Conservation (phyloP, 768 basidiomycete species). For the Coprinopsis marcescibilis region DNA sequence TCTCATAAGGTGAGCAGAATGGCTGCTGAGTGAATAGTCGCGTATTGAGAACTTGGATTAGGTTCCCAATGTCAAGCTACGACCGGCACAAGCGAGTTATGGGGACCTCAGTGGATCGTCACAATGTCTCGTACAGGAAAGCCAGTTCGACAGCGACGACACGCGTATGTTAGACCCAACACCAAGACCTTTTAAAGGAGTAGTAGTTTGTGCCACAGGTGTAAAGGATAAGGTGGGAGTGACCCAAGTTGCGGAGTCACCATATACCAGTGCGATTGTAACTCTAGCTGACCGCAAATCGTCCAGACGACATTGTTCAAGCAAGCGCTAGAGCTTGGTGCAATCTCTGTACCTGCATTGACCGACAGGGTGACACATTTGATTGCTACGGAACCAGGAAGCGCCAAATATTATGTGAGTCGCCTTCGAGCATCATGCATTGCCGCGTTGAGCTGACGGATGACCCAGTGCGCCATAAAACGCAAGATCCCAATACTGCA, state of each 20-base stretch:
- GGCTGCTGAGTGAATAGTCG: not conserved
- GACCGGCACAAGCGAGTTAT: conserved; percentile 47
- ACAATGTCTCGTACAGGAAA: conserved; percentile 41
- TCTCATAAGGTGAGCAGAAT: conserved; percentile 48
- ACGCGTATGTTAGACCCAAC: conserved; percentile 40
- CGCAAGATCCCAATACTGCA: conserved; percentile 73
- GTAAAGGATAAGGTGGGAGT: conserved; percentile 66
- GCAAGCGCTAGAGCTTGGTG: conserved; percentile 79
- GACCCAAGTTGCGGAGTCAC: no score
- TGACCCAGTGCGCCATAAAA: conserved; percentile 72
- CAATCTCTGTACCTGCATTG: conserved; percentile 58
- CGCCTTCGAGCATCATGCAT: not conserved
- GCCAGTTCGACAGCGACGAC: conserved; percentile 42
- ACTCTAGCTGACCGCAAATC: not conserved
- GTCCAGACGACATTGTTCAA: conserved; percentile 63
- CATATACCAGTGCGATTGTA: not conserved
- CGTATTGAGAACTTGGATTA: conserved; percentile 18
- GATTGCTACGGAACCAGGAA: conserved; percentile 72
- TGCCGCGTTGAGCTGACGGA: conserved; percentile 8
- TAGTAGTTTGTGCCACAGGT: conserved; percentile 72
- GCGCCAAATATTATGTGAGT: conserved; percentile 75
- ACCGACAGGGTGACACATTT: conserved; percentile 88
- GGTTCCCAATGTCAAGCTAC: conserved; percentile 81
- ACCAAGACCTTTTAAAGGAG: conserved; percentile 62
- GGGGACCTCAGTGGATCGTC: conserved; percentile 26